A percentile compares a stretch with the other conserved stretches of the same genome.
These are phyloP conservation scores for Clonostachys byssicola DNA, from an alignment of 2,329 filamentous ascomycete species.

Conservation along the genomic window DNA sequence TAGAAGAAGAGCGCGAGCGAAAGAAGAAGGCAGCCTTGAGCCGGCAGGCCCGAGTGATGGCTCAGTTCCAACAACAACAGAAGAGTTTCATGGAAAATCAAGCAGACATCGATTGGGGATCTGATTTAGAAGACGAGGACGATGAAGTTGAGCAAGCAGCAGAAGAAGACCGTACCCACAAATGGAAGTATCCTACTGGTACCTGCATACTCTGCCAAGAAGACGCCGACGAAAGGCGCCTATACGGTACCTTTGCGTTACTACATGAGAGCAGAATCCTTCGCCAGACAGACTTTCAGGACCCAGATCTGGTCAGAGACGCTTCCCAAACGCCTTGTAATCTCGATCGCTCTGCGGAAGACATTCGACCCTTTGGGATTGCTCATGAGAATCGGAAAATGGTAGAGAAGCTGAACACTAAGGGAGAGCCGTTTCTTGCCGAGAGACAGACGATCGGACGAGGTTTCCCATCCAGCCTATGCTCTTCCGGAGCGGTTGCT, in stretches of 20 bases:
- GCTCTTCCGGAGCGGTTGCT: constrained; percentile 72
- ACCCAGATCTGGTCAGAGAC: constrained; percentile 81
- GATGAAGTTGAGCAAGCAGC: constrained; percentile 57
- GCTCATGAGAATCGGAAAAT: constrained; percentile 78
- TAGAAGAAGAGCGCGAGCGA: constrained; percentile 69
- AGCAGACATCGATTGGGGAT: constrained; percentile 80
- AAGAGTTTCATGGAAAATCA: constrained; percentile 91
- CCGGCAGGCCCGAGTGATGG: constrained; percentile 92
- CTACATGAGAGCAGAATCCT: constrained; percentile 83
- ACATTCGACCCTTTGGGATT: constrained; percentile 83
- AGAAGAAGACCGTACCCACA: constrained; percentile 58
- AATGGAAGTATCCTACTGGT: constrained; percentile 85
- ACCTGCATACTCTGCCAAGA: constrained; percentile 97
- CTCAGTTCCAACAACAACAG: constrained; percentile 95
- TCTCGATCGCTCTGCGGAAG: constrained; percentile 80
- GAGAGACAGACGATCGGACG: constrained; percentile 84
- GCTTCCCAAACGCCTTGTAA: constrained; percentile 73
- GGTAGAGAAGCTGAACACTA: constrained; percentile 70
- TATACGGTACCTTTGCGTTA: constrained; percentile 92
- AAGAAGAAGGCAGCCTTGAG: constrained; percentile 91
- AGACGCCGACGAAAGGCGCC: constrained; percentile 80
- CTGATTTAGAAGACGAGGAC: constrained; percentile 72
- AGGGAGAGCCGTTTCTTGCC: constrained; percentile 65
- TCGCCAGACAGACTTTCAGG: constrained; percentile 78
- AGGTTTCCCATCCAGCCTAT: constrained; percentile 71